phyloP scores from a whole-genome alignment of 768 basidiomycete species.

The Pseudohyphozyma bogoriensis region DNA sequence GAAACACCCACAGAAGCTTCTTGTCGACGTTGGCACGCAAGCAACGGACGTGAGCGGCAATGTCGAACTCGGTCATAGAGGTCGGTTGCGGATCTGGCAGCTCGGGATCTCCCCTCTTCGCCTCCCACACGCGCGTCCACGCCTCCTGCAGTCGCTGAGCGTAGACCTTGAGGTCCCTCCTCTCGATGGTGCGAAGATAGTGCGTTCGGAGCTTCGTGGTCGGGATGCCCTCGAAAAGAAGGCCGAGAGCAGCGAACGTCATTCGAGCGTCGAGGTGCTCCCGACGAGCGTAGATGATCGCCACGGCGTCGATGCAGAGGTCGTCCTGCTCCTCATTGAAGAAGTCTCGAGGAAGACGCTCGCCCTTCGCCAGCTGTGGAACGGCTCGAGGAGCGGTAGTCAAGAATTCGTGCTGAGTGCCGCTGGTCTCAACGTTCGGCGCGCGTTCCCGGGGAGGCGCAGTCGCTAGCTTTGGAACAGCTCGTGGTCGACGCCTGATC shows the following conservation, averaged over 20 bases:
- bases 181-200: constrained; percentile 50
- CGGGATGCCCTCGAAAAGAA: constrained; percentile 69
- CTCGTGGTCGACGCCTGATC: background rate
- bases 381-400: background rate
- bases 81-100: constrained; percentile 62
- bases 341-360: constrained; percentile 54
- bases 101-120: constrained; percentile 52
- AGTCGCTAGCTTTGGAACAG: background rate
- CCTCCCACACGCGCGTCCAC: constrained; percentile 70
- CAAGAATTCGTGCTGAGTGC: constrained; percentile 16
- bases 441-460: background rate
- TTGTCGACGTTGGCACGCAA: constrained; percentile 75
- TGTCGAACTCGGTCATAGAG: constrained; percentile 62
- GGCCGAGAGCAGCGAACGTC: constrained; percentile 55
- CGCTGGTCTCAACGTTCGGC: background rate
- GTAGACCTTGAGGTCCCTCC: constrained; percentile 62
- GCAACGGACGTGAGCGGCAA: constrained; percentile 71
- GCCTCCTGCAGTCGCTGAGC: constrained; percentile 65
- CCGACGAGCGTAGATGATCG: constrained; percentile 69
- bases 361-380: background rate
- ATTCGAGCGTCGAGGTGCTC: constrained; percentile 47
- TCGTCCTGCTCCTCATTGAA: constrained; percentile 87
- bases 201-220: constrained; percentile 63
- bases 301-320: constrained; percentile 70
- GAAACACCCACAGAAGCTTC: constrained; percentile 59